A percentile compares a stretch with the other conserved stretches of the same genome.
Conservation (phyloP, 1,139 yeast genomes). For the Hanseniaspora gamundiae region DNA sequence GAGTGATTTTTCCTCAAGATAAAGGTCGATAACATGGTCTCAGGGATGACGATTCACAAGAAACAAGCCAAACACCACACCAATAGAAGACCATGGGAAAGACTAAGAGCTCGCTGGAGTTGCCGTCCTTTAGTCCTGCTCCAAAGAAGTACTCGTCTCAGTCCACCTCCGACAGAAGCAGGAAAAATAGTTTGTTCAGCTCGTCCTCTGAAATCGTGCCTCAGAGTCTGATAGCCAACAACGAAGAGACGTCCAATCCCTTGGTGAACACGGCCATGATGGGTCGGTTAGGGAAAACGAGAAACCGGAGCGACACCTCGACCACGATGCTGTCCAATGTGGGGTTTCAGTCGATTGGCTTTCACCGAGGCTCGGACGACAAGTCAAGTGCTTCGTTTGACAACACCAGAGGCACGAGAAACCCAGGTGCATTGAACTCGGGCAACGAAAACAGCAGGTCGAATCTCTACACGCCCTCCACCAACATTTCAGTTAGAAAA, state of each 20-base stretch:
- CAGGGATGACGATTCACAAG: no score
- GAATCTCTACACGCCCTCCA: background rate
- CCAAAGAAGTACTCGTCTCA: background rate
- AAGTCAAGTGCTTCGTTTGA: background rate
- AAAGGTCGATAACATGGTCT: no score
- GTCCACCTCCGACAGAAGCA: background rate
- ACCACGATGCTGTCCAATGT: conserved; percentile 22
- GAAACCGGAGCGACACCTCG: conserved; percentile 7
- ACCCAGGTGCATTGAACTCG: background rate
- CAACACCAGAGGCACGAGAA: background rate
- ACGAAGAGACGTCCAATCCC: conserved; percentile 1
- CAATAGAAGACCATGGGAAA: no score
- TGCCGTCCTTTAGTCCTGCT: background rate
- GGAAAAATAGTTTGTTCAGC: conserved; percentile 5
- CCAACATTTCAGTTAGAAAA: background rate
- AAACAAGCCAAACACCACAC: no score
- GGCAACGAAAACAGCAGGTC: background rate
- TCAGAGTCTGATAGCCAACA: conserved; percentile 11
- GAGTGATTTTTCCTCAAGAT: no score
- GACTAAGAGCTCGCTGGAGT: background rate
- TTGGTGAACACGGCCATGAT: background rate
- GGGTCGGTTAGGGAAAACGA: background rate
- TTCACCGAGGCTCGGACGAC: conserved; percentile 5
- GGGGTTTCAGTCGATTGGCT: conserved; percentile 25
- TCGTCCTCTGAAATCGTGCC: conserved; percentile 15